A percentile compares a stretch with the other conserved stretches of the same genome.
Conservation (phyloP, 345 rosid genomes). For the Moricandia moricandioides region DNA sequence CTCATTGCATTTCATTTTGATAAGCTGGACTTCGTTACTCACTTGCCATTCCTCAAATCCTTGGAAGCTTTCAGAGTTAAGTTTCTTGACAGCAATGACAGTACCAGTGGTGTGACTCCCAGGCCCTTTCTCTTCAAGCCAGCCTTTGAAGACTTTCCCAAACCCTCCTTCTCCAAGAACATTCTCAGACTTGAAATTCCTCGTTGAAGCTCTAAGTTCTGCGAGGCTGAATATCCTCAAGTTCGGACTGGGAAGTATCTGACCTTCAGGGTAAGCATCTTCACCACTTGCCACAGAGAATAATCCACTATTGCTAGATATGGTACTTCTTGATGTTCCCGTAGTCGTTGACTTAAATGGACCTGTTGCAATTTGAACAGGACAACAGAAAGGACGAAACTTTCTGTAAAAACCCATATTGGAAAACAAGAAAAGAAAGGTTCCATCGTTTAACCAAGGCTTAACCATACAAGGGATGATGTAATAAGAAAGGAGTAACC, state of each 20-base stretch:
- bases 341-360: constrained; percentile 56
- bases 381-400: not conserved
- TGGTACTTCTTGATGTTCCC: constrained; percentile 59
- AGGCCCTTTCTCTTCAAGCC: constrained; percentile 66
- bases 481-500: too few relatives aligned
- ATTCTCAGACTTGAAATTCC: constrained; percentile 64
- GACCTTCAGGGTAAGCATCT: constrained; percentile 54
- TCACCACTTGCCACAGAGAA: constrained; percentile 70
- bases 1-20: not conserved
- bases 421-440: not conserved
- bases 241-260: constrained; percentile 62
- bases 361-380: constrained; percentile 29
- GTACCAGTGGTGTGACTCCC: constrained; percentile 60
- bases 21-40: constrained; percentile 1
- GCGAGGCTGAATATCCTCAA: constrained; percentile 60
- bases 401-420: too few relatives aligned
- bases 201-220: constrained; percentile 70
- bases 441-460: not conserved
- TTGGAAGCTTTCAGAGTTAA: constrained; percentile 80
- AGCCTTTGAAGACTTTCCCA: constrained; percentile 90
- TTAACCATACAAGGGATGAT: not conserved
- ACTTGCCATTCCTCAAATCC: constrained; percentile 97
- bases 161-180: constrained; percentile 94
- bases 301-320: constrained; percentile 59
- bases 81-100: constrained; percentile 76